Evolutionary conservation across 208 protist genomes (phyloP).

Genomic region (Crithidia brevicula): DNA sequence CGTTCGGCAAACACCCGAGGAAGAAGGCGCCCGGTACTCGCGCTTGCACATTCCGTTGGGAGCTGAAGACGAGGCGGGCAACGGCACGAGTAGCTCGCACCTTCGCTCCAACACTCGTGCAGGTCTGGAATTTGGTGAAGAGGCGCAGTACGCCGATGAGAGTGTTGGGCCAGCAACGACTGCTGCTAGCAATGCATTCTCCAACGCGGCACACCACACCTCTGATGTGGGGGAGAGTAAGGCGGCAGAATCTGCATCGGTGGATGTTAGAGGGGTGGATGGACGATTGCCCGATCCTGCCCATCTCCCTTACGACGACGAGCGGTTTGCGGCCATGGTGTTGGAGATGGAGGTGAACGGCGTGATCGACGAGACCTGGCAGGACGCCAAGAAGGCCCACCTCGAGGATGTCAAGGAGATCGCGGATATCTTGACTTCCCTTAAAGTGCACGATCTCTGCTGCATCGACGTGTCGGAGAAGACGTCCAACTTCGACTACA

Average conservation of each 20-base stretch:
- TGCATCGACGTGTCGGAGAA: constrained; percentile 86
- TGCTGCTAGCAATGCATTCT: neutral
- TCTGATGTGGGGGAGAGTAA: neutral
- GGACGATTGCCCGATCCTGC: constrained; percentile 21
- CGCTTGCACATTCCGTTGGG: constrained; percentile 57
- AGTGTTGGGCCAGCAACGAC: neutral
- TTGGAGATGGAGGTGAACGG: constrained; percentile 93
- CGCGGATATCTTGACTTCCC: constrained; percentile 53
- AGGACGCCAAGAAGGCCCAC: constrained; percentile 70
- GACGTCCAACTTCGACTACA: constrained; percentile 90
- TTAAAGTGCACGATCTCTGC: constrained; percentile 87
- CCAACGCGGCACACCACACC: neutral
- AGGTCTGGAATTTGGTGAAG: constrained; percentile 27
- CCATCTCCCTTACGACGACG: constrained; percentile 85
- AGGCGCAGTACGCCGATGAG: constrained; percentile 23
- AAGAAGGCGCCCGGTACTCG: constrained; percentile 51
- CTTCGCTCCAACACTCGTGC: constrained; percentile 53
- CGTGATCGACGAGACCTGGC: constrained; percentile 86
- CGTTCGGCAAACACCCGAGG: constrained; percentile 25
- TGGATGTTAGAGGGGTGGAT: neutral
- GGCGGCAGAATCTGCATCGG: too few relatives aligned
- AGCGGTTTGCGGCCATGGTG: constrained; percentile 81
- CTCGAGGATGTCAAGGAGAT: constrained; percentile 86
- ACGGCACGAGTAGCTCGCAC: neutral
- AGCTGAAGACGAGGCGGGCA: constrained; percentile 9